phyloP scores from a whole-genome alignment of 345 rosid species.

The Eucalyptus sp. region DNA sequence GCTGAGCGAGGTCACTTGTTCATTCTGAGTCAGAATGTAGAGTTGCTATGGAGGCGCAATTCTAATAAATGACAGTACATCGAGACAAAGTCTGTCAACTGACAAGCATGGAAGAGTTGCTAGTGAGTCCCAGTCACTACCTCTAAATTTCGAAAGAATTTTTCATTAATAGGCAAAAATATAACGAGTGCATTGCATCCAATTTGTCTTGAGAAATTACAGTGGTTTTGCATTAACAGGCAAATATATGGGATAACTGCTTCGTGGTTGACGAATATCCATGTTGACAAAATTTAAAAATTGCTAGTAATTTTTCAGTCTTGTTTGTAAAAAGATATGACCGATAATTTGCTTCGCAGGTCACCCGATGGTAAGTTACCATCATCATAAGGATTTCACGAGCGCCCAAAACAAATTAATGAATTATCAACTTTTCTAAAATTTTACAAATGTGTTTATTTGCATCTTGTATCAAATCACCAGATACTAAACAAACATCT shows the following conservation, averaged over 20 bases:
- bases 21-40: background rate
- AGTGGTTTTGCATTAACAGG: background rate
- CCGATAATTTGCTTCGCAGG: background rate
- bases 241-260: background rate
- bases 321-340: background rate
- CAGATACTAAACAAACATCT: background rate
- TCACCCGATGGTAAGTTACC: background rate
- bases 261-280: background rate
- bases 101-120: accelerated
- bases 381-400: too few relatives aligned
- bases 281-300: too few relatives aligned
- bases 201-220: too few relatives aligned
- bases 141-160: accelerated
- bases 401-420: background rate
- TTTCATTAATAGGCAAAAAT: too few relatives aligned
- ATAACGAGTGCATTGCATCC: too few relatives aligned
- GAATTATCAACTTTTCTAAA: background rate
- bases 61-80: too few relatives aligned
- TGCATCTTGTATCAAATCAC: background rate
- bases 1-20: background rate
- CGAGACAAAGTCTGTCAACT: accelerated
- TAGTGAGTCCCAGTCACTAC: accelerated
- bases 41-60: accelerated
- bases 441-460: too few relatives aligned
- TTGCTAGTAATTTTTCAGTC: background rate